phyloP scores from a whole-genome alignment of 495 filamentous ascomycete species.

The Neurospora sp. region DNA sequence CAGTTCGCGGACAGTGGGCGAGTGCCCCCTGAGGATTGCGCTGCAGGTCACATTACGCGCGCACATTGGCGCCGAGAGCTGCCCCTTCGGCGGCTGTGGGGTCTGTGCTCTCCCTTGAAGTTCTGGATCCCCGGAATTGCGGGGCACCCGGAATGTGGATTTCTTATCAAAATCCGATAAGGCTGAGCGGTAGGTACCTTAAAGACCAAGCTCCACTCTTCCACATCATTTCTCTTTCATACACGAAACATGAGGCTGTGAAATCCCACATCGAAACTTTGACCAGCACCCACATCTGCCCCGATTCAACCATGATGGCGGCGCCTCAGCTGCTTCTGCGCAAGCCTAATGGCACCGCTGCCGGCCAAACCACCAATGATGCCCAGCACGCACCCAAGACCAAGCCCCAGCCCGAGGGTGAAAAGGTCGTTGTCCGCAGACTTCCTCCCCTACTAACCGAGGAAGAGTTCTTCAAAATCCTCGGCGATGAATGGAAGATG shows the following conservation, averaged over 20 bases:
- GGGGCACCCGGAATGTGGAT: not conserved
- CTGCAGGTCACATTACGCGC: not conserved
- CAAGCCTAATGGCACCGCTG: constrained; percentile 20
- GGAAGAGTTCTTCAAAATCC: constrained; percentile 57
- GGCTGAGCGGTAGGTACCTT: not conserved
- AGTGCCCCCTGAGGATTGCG: not conserved
- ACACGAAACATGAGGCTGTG: not conserved
- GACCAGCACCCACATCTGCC: not conserved
- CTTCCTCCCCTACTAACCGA: constrained; percentile 80
- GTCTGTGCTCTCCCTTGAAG: not conserved
- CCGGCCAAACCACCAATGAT: constrained; percentile 33
- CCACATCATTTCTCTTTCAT: not conserved
- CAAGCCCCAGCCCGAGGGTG: constrained; percentile 52
- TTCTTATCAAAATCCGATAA: not conserved
- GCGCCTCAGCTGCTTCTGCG: constrained; percentile 26
- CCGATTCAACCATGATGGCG: constrained; percentile 11
- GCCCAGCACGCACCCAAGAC: constrained; percentile 35
- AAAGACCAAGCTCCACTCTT: not conserved
- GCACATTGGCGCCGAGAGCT: not conserved
- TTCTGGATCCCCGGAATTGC: not conserved
- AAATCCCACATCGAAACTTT: not conserved
- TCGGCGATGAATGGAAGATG: constrained; percentile 77
- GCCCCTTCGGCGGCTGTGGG: not conserved
- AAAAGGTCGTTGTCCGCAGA: constrained; percentile 79
- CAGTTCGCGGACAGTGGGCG: not conserved